A percentile compares a stretch with the other conserved stretches of the same genome.
Evolutionary conservation across 2,329 filamentous ascomycete species (phyloP).

Genomic region (Grosmannia clavigera): DNA sequence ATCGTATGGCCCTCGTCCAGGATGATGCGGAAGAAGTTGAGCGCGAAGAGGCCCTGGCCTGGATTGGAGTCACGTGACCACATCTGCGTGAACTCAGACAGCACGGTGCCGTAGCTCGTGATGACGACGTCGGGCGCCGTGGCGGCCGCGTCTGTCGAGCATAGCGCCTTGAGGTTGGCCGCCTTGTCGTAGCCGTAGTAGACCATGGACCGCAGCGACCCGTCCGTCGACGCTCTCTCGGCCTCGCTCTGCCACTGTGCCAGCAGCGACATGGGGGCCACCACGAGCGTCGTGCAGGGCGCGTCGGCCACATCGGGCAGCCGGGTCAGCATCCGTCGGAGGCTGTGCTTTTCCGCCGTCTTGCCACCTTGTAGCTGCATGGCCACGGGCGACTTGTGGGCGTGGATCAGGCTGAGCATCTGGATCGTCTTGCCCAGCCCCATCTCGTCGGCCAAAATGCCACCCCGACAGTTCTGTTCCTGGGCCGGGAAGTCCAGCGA

Average conservation of each 20-base stretch:
- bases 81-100: conserved; percentile 79
- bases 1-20: conserved; percentile 92
- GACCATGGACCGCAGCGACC: conserved; percentile 70
- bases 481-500: conserved; percentile 86
- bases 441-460: conserved; percentile 94
- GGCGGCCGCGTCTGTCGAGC: conserved; percentile 58
- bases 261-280: conserved; percentile 96
- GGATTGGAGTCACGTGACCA: conserved; percentile 48
- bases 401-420: conserved; percentile 88
- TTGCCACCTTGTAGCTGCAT: conserved; percentile 12
- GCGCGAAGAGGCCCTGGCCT: conserved; percentile 69
- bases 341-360: conserved; percentile 24
- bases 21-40: conserved; percentile 91
- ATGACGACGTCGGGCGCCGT: conserved; percentile 83
- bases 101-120: conserved; percentile 83
- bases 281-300: conserved; percentile 80
- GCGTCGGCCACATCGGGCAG: conserved; percentile 46
- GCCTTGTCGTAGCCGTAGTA: conserved; percentile 88
- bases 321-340: conserved; percentile 29
- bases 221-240: conserved; percentile 74
- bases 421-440: conserved; percentile 96
- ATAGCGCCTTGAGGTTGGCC: conserved; percentile 65
- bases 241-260: conserved; percentile 96
- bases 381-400: conserved; percentile 53
- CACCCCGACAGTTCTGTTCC: conserved; percentile 87